Conservation (phyloP, 805 yeast species). For the Zygosaccharomyces siamensis region DNA sequence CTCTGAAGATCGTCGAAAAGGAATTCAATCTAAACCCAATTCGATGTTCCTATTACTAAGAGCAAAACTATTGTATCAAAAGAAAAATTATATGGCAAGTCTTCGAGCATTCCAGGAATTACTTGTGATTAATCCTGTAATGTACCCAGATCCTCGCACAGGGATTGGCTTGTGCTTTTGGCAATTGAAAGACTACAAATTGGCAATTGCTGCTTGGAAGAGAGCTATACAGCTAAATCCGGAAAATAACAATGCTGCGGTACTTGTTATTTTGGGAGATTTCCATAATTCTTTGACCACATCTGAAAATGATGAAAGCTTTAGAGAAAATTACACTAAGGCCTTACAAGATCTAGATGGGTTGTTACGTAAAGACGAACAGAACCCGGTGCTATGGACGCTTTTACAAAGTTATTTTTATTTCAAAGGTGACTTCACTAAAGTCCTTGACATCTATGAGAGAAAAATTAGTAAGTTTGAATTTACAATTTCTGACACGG, state of each 20-base stretch:
- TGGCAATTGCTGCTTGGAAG: constrained; percentile 81
- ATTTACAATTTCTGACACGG: constrained; percentile 33
- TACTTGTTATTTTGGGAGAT: constrained; percentile 61
- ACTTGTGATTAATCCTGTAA: constrained; percentile 65
- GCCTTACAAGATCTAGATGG: constrained; percentile 47
- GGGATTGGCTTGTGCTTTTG: constrained; percentile 95
- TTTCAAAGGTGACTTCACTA: constrained; percentile 56
- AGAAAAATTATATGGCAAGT: constrained; percentile 67
- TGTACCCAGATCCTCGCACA: constrained; percentile 87
- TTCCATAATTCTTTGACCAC: constrained; percentile 61
- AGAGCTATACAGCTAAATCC: constrained; percentile 68
- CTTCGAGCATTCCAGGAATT: constrained; percentile 81
- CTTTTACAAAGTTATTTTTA: constrained; percentile 67
- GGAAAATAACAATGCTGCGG: constrained; percentile 52
- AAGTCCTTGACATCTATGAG: constrained; percentile 54
- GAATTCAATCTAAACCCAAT: constrained; percentile 51
- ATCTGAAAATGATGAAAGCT: constrained; percentile 45
- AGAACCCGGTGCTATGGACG: constrained; percentile 59
- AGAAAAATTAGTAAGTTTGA: constrained; percentile 41
- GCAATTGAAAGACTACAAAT: constrained; percentile 70
- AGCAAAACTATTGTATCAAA: constrained; percentile 73
- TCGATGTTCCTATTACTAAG: constrained; percentile 75
- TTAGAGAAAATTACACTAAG: constrained; percentile 51
- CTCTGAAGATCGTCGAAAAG: constrained; percentile 31
- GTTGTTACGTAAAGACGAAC: constrained; percentile 38